These are phyloP conservation scores for Nakaseomyces uthaithaninus DNA, from an alignment of 1,139 yeast genomes.

Conservation along the genomic window DNA sequence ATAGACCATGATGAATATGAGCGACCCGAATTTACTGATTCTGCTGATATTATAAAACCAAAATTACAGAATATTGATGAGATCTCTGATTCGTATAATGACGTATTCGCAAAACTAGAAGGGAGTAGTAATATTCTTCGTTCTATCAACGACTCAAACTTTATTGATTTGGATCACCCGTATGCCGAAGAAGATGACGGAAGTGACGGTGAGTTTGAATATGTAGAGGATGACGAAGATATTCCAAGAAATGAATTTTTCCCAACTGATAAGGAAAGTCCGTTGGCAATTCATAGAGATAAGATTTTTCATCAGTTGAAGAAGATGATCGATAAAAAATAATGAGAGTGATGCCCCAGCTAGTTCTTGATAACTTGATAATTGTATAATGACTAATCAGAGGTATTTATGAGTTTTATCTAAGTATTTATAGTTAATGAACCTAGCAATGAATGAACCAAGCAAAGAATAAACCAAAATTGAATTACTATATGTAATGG, in stretches of 20 bases:
- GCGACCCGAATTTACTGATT: slow-evolving; percentile 1
- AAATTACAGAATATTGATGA: background rate
- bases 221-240: slow-evolving; percentile 30
- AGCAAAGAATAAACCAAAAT: too few species aligned
- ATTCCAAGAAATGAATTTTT: slow-evolving; percentile 44
- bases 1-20: slow-evolving; percentile 14
- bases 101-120: slow-evolving; percentile 31
- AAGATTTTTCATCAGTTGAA: slow-evolving; percentile 50
- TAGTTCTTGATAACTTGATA: too few species aligned
- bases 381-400: too few species aligned
- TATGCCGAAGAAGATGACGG: slow-evolving; percentile 15
- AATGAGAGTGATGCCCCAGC: slow-evolving; percentile 12
- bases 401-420: too few species aligned
- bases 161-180: slow-evolving; percentile 24
- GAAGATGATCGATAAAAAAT: slow-evolving; percentile 42
- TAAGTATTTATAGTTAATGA: too few species aligned
- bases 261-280: slow-evolving; percentile 47
- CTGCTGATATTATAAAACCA: background rate
- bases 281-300: slow-evolving; percentile 56
- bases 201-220: slow-evolving; percentile 30
- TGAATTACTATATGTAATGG: too few species aligned
- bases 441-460: too few species aligned
- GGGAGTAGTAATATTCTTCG: slow-evolving; percentile 27
- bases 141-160: slow-evolving; percentile 20
- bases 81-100: slow-evolving; percentile 15